Evolutionary conservation across 2,329 filamentous ascomycete species (phyloP).

Genomic region (Phialocephala sp.): DNA sequence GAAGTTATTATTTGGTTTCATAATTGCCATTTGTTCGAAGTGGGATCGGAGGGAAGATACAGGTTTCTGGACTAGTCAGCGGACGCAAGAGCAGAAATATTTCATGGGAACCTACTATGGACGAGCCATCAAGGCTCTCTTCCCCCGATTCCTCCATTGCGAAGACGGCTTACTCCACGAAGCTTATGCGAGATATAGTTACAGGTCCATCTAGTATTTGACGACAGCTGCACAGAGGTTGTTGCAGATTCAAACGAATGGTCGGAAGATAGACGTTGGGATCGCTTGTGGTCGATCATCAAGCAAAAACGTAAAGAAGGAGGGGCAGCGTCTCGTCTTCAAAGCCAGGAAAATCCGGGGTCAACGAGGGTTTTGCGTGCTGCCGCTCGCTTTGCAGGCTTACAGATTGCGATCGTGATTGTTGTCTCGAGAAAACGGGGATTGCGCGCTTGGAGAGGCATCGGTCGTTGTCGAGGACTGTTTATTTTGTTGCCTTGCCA

Average conservation of each 20-base stretch:
- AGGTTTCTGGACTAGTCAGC: constrained; percentile 63
- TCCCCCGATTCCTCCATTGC: constrained; percentile 52
- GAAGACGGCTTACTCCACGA: constrained; percentile 25
- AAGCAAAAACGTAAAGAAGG: constrained; percentile 20
- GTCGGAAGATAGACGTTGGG: constrained; percentile 2
- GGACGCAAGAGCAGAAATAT: constrained; percentile 22
- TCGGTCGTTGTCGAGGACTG: background rate
- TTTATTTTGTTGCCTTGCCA: constrained; percentile 9
- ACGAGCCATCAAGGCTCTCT: constrained; percentile 76
- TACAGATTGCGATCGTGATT: background rate
- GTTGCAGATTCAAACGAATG: background rate
- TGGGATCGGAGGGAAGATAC: constrained; percentile 82
- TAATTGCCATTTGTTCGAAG: constrained; percentile 76
- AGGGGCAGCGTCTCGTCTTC: constrained; percentile 21
- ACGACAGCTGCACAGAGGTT: constrained; percentile 28
- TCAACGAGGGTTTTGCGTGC: constrained; percentile 13
- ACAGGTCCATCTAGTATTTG: constrained; percentile 33
- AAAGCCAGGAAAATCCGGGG: constrained; percentile 17
- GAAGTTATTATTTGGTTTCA: constrained; percentile 46
- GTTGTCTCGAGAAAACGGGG: background rate
- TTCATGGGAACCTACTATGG: constrained; percentile 58
- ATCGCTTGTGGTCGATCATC: constrained; percentile 21
- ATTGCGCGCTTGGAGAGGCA: background rate
- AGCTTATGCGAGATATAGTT: constrained; percentile 22
- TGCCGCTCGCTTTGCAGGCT: background rate